A percentile compares a stretch with the other conserved stretches of the same genome.
These are phyloP conservation scores for Hygrophorus pudorinus DNA, from an alignment of 768 basidiomycete genomes.

Conservation along the genomic window DNA sequence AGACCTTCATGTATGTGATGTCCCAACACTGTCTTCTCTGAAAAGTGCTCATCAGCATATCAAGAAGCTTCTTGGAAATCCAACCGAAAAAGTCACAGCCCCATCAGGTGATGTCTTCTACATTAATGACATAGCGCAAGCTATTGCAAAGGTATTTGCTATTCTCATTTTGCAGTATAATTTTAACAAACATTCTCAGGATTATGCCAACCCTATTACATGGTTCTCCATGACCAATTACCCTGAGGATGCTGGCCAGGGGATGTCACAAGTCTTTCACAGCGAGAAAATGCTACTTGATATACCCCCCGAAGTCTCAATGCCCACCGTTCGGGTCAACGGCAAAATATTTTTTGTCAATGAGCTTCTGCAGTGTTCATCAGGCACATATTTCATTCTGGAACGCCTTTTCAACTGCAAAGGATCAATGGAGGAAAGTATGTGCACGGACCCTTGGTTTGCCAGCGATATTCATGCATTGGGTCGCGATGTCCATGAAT, in stretches of 20 bases:
- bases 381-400: slow-evolving; percentile 1
- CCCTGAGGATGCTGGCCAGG: slow-evolving; percentile 16
- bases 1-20: slow-evolving; percentile 16
- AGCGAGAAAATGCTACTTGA: slow-evolving; percentile 20
- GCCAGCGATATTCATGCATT: not conserved
- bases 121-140: slow-evolving; percentile 20
- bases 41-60: slow-evolving; percentile 12
- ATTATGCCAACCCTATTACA: slow-evolving; percentile 17
- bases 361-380: not conserved
- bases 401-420: slow-evolving; percentile 1
- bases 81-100: slow-evolving; percentile 13
- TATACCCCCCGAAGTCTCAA: slow-evolving; percentile 15
- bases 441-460: not conserved
- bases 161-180: not conserved
- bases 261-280: slow-evolving; percentile 19
- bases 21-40: slow-evolving; percentile 17
- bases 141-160: slow-evolving; percentile 2
- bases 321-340: slow-evolving; percentile 16
- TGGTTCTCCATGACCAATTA: slow-evolving; percentile 17
- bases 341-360: no score
- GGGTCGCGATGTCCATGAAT: not conserved
- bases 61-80: slow-evolving; percentile 14
- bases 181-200: slow-evolving; percentile 8
- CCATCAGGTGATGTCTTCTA: slow-evolving; percentile 14
- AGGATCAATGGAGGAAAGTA: not conserved